Conservation (phyloP, 2,329 filamentous ascomycete genomes). For the Gyromitra esculenta region DNA sequence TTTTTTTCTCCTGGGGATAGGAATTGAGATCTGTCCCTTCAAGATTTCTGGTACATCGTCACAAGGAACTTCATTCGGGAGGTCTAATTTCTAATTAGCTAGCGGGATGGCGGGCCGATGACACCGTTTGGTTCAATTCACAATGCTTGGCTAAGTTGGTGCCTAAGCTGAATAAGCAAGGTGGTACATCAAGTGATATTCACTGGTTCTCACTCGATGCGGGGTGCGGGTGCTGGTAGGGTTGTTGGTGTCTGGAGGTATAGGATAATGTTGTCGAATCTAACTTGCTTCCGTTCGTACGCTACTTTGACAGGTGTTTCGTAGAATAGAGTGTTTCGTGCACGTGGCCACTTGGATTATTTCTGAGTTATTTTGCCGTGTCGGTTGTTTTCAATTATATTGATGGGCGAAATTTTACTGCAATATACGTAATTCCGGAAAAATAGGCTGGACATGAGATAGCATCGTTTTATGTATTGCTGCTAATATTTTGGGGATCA, state of each 20-base stretch:
- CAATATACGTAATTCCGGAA: too few relatives aligned
- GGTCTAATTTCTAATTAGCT: background rate
- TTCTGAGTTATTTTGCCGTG: too few relatives aligned
- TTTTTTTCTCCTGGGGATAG: background rate
- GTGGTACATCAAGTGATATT: background rate
- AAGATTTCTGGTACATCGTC: background rate
- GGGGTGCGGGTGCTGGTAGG: background rate
- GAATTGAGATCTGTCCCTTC: constrained; percentile 6
- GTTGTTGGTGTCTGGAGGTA: background rate
- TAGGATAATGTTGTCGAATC: too few relatives aligned
- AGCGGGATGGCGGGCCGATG: background rate
- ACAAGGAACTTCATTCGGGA: background rate
- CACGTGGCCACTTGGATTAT: too few relatives aligned
- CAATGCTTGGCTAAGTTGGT: constrained; percentile 13
- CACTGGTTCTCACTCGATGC: constrained; percentile 10
- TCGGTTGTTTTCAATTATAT: too few relatives aligned
- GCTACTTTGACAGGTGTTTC: too few relatives aligned
- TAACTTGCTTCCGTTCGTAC: too few relatives aligned
- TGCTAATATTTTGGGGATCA: too few relatives aligned
- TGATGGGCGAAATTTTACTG: too few relatives aligned
- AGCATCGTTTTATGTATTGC: too few relatives aligned
- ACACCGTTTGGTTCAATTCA: background rate
- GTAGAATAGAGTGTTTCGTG: too few relatives aligned
- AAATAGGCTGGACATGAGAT: too few relatives aligned
- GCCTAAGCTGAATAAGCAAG: background rate